These are phyloP conservation scores for Aspergillus ochraceus DNA, from an alignment of 2,329 filamentous ascomycete genomes.

Conservation along the genomic window DNA sequence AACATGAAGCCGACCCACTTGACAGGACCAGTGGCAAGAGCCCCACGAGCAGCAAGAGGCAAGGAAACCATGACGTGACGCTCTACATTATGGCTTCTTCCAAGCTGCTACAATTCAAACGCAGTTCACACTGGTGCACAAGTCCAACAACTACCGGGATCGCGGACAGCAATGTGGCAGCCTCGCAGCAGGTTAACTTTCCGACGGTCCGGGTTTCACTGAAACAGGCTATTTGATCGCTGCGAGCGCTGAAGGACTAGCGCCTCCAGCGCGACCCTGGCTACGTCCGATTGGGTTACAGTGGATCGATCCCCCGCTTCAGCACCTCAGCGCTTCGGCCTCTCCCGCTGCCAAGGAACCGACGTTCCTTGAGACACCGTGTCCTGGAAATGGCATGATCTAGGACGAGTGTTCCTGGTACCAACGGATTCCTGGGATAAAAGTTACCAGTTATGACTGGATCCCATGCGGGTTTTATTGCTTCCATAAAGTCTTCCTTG, in stretches of 20 bases:
- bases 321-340: constrained; percentile 1
- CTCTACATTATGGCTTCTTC: too few species aligned
- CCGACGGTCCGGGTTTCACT: constrained; percentile 1
- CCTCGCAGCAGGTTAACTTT: background rate
- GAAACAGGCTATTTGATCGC: background rate
- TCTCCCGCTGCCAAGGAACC: background rate
- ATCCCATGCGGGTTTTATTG: too few species aligned
- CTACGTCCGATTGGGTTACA: background rate
- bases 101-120: too few species aligned
- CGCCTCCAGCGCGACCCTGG: background rate
- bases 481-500: too few species aligned
- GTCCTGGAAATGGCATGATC: constrained; percentile 1
- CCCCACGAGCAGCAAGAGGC: too few species aligned
- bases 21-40: too few species aligned
- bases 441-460: too few species aligned
- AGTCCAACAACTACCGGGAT: too few species aligned
- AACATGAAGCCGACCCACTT: too few species aligned
- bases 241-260: constrained; percentile 2
- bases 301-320: constrained; percentile 2
- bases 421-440: too few species aligned
- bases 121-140: too few species aligned
- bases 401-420: background rate
- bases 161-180: background rate
- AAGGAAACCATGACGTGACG: too few species aligned
- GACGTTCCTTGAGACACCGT: background rate